Conservation (phyloP, 331 rosid species). For the Pyrus hybrid region DNA sequence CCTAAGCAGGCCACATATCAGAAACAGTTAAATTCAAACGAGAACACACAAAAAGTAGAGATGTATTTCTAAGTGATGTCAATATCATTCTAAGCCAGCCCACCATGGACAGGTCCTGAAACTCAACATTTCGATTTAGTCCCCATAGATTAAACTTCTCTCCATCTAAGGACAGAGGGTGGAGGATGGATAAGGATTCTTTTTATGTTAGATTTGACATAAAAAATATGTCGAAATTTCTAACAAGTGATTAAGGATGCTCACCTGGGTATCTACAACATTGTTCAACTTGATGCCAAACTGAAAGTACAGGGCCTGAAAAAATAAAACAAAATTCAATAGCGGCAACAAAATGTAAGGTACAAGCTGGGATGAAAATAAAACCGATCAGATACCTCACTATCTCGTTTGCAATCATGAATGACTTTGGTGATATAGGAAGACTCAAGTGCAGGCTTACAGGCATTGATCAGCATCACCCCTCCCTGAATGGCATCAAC, state of each 20-base stretch:
- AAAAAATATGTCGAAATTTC: neutral
- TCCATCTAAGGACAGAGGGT: neutral
- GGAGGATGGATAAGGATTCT: neutral
- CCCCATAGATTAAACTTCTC: neutral
- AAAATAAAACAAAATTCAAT: slow-evolving; percentile 22
- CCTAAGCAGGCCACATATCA: neutral
- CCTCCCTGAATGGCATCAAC: slow-evolving; percentile 93
- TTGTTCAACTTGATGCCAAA: slow-evolving; percentile 97
- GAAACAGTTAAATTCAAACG: neutral
- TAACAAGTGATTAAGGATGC: neutral
- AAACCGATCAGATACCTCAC: slow-evolving; percentile 65
- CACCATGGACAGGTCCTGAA: neutral
- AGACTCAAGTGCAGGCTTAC: slow-evolving; percentile 99
- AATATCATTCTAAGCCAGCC: too few species aligned
- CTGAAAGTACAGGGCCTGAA: slow-evolving; percentile 88
- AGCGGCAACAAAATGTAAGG: neutral
- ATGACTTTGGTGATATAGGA: slow-evolving; percentile 78
- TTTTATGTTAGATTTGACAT: neutral
- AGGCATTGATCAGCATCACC: slow-evolving; percentile 64
- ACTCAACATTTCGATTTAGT: neutral
- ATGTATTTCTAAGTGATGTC: neutral
- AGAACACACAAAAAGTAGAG: neutral
- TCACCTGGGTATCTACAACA: slow-evolving; percentile 97
- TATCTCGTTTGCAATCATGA: slow-evolving; percentile 98
- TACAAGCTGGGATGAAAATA: slow-evolving; percentile 11